phyloP scores from a whole-genome alignment of 2,329 filamentous ascomycete species.

The Gremmenia infestans region DNA sequence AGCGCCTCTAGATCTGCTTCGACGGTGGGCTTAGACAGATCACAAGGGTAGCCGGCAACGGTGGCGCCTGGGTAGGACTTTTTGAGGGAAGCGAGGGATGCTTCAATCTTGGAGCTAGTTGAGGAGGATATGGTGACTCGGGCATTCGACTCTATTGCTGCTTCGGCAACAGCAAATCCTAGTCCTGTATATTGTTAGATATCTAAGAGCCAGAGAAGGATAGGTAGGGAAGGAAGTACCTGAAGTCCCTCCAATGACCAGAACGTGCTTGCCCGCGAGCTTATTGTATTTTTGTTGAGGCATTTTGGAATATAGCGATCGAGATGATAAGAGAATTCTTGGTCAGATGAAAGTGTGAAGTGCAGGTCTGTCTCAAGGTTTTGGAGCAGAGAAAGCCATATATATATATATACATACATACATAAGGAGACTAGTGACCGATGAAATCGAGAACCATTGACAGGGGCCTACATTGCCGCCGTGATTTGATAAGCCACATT shows the following conservation, averaged over 20 bases:
- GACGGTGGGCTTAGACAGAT: constrained; percentile 14
- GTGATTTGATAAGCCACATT: too few relatives aligned
- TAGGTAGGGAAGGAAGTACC: constrained; percentile 8
- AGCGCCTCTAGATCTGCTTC: constrained; percentile 35
- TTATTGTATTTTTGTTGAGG: constrained; percentile 23
- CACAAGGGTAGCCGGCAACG: constrained; percentile 18
- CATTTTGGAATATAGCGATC: background rate
- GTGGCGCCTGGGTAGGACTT: constrained; percentile 7
- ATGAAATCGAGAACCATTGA: too few relatives aligned
- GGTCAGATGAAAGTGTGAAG: too few relatives aligned
- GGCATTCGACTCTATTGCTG: constrained; percentile 20
- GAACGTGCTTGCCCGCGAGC: constrained; percentile 23
- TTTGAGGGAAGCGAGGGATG: constrained; percentile 10
- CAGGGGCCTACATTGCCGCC: too few relatives aligned
- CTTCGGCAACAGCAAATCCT: constrained; percentile 26
- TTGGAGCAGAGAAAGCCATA: too few relatives aligned
- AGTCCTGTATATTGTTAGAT: constrained; percentile 10
- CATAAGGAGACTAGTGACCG: too few relatives aligned
- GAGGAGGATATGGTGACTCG: constrained; percentile 24
- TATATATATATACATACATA: too few relatives aligned
- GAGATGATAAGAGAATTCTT: too few relatives aligned
- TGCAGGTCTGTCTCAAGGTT: too few relatives aligned
- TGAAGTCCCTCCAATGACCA: constrained; percentile 26
- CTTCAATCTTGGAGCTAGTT: constrained; percentile 3
- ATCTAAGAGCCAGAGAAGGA: background rate